Percentiles rank a stretch among this genome's conserved stretches.
Evolutionary conservation across 176 grass and related monocot genomes (phyloP).

Genomic region (Tillandsia leiboldiana): DNA sequence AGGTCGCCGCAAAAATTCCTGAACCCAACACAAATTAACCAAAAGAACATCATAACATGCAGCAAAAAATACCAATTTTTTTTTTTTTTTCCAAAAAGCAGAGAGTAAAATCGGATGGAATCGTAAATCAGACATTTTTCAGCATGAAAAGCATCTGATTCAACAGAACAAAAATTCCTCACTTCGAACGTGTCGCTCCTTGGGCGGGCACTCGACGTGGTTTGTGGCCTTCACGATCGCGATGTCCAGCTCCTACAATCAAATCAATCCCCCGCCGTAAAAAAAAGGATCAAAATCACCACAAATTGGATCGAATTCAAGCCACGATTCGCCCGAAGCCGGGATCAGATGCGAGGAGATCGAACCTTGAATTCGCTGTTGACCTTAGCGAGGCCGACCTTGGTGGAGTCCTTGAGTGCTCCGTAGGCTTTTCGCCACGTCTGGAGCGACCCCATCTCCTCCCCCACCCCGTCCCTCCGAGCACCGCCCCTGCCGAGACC

Average conservation of each 20-base stretch:
- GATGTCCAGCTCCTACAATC: conserved; percentile 70
- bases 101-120: not conserved
- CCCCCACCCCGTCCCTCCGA: not conserved
- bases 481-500: not conserved
- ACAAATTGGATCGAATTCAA: conserved; percentile 6
- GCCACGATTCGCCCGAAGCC: not conserved
- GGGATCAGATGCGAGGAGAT: not conserved
- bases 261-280: not conserved
- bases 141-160: not conserved
- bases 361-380: conserved; percentile 94
- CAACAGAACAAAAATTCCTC: conserved; percentile 14
- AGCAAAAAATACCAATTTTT: not conserved
- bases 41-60: not conserved
- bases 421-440: conserved; percentile 95
- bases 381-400: conserved; percentile 92
- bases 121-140: not conserved
- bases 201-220: conserved; percentile 88
- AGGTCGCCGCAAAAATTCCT: conserved; percentile 67
- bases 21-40: conserved; percentile 11
- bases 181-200: conserved; percentile 89
- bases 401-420: conserved; percentile 97
- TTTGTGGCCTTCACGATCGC: conserved; percentile 96
- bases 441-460: conserved; percentile 29
- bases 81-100: not conserved
- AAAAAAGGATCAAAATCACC: not conserved